Evolutionary conservation across 2,329 filamentous ascomycete species (phyloP), one percentile per base, ranked within the genome.

Genomic region (Leptographium lundbergii): DNA sequence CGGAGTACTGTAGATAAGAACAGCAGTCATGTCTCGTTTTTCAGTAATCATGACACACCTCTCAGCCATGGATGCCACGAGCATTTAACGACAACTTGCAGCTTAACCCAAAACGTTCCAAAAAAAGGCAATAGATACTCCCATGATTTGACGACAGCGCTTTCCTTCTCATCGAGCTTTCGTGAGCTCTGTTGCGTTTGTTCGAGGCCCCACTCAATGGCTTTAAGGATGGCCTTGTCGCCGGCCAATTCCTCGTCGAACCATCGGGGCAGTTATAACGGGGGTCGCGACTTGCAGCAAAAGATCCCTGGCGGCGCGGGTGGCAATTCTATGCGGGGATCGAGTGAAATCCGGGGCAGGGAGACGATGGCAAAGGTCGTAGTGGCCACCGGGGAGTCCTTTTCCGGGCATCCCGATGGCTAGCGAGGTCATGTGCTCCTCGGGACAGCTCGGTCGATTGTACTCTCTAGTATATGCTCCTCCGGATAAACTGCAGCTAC

Each of bases 381-480:
- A 6, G 25, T 29, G 34, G 34, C 53, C 2, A 54, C 4, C 7
- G 34, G 17, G 9, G n/a, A 19, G 45, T 47, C 45, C 25, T 17
- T 24, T 7, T 39, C 50, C n/a, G 1, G 29, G 51, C 32, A 57
- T 42, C 32, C 29, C 17, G 6, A 60, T 36, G 19, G 56, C 59
- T 14, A 57, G 55, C 2, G 56, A 60, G n/a, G 59, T 36, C 45
- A 61, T 14, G 54, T 32, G 25, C 29, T 54, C 54, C 19, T 54
- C 57, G 4, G 54, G 54, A 32, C 54, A 57, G 10, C 13, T 54
- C 4, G 4, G 59, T 25, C 17, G 59, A 59, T 0, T n/a, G 39
- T 25, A 22, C 9, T 7, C 10, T 4, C 2, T 11, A 4, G 39
- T 57, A 59, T 19, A 53, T 34, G 42, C 59, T 60, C 0, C 36